Evolutionary conservation across 768 basidiomycete species (phyloP), one percentile per base, ranked within the genome.

Genomic region (Amanita polypyramis): DNA sequence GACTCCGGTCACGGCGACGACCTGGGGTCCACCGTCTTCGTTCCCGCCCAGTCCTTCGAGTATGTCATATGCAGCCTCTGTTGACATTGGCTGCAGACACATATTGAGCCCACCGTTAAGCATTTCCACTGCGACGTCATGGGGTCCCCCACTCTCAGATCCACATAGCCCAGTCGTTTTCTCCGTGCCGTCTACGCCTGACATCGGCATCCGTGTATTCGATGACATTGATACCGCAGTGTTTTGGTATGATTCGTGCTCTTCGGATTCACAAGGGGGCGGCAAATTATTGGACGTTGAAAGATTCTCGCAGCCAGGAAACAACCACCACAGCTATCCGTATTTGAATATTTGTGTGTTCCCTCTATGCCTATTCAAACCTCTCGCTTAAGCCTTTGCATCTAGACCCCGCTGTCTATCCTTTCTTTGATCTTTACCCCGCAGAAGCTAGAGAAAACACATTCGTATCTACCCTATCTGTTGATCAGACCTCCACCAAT

Each of bases 1-100:
- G 4, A 77, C 78, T 21, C 76, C 75, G 14, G 62, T 65, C 27
- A 76, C 73, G 1, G 62, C 66, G 5, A 73, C 70, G 5, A 68
- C 65, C 54, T 75, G 73, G 75, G 74, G 74, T 17, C 62, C 72
- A 4, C 63, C 68, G 7, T 55, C 61, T 23, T 66, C 58, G 11
- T 64, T 54, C 49, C 66, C 69, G 4, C 45, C 62, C 2, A 63
- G 65, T 2, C 63, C 66, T 19, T 38, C 45, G 11, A 56, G 50
- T 45, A 55, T 54, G 23, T 60, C 60, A 47, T 59, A 53, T 41
- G 49, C 60, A n/a, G 51, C 67, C 4, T 73, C 77, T n/a, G 66
- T 73, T 6, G 74, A 78, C 56, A 55, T 77, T 34, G 75, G 63
- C 6, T 57, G 61, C 46, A 64, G 79, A 34, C 58, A 63, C 32